These are phyloP conservation scores for Populus tremula DNA, from an alignment of 345 rosid genomes.

Conservation along the genomic window DNA sequence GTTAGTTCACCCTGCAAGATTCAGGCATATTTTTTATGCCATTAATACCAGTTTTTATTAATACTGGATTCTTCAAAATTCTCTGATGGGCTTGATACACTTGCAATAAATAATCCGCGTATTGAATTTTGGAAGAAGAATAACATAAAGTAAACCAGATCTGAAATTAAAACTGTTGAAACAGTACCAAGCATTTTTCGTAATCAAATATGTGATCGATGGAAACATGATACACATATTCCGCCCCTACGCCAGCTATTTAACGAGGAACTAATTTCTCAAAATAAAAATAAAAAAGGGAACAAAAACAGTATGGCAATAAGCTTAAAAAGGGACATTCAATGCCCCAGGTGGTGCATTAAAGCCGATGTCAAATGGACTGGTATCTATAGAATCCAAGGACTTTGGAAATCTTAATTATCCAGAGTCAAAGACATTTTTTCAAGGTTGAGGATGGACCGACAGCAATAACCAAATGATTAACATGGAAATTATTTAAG, in stretches of 20 bases:
- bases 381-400: background rate
- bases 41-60: background rate
- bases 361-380: background rate
- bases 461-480: background rate
- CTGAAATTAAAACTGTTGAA: background rate
- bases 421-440: background rate
- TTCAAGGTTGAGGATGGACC: conserved; percentile 6
- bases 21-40: background rate
- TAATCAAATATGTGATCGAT: background rate
- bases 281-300: too few relatives aligned
- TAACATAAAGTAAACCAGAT: background rate
- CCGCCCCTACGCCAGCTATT: background rate
- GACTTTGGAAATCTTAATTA: background rate
- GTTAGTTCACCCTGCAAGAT: background rate
- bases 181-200: background rate
- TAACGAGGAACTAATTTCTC: background rate
- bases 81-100: background rate
- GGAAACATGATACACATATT: background rate
- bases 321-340: background rate
- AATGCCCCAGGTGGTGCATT: background rate
- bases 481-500: background rate
- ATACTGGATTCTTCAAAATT: background rate
- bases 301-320: background rate
- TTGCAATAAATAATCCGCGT: background rate
- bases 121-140: background rate